Evolutionary conservation across 768 basidiomycete species (phyloP).

Genomic region (Calvatia gigantea): DNA sequence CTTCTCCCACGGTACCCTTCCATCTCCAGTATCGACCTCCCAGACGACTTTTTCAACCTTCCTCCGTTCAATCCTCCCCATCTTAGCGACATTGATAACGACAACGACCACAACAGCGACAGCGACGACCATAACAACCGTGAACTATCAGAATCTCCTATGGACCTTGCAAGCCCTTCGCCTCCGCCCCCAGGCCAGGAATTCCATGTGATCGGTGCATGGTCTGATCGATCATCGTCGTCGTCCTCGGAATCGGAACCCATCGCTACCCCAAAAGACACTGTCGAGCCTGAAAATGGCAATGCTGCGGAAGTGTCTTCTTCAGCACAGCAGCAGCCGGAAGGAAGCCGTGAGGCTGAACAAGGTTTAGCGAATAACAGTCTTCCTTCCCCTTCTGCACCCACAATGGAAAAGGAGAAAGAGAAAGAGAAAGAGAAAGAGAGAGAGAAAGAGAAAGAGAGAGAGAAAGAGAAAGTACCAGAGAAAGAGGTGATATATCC

Average conservation of each 20-base stretch:
- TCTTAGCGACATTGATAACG: no score
- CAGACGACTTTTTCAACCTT: not conserved
- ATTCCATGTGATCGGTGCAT: slow-evolving; percentile 39
- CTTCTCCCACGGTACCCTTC: slow-evolving; percentile 8
- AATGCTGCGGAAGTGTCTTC: not conserved
- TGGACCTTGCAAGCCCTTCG: slow-evolving; percentile 43
- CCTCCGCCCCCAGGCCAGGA: slow-evolving; percentile 27
- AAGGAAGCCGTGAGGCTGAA: slow-evolving; percentile 2
- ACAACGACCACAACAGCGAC: no score
- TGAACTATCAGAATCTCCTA: slow-evolving; percentile 43
- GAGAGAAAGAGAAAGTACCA: no score
- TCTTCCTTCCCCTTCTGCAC: not conserved
- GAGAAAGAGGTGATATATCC: slow-evolving; percentile 17
- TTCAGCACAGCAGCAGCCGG: not conserved
- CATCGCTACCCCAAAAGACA: not conserved
- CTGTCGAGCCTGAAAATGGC: not conserved
- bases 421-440: slow-evolving; percentile 11
- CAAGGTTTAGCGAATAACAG: not conserved
- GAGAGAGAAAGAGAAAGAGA: slow-evolving; percentile 5
- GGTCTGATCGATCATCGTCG: slow-evolving; percentile 34
- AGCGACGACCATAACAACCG: slow-evolving; percentile 16
- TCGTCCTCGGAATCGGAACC: slow-evolving; percentile 20
- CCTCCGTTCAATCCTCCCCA: not conserved
- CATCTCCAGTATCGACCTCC: not conserved
- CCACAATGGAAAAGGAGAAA: not conserved